Conservation (phyloP, 225 moss, liverwort and hornwort species). For the Straminergon stramineum region DNA sequence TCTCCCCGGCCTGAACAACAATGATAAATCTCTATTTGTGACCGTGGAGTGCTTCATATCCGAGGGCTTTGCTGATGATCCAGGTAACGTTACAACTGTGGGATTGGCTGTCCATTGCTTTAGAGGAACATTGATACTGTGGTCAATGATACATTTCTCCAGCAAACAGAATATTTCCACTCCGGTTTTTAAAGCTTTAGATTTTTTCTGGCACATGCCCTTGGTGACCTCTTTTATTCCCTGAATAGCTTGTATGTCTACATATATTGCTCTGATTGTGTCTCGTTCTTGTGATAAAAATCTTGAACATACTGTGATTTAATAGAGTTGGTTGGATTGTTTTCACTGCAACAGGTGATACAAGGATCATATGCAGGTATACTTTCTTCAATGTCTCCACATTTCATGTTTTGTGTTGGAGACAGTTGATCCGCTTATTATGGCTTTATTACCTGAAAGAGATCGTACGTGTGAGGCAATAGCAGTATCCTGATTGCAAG, state of each 20-base stretch:
- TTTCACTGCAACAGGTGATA: conserved; percentile 14
- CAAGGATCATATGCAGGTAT: conserved; percentile 46
- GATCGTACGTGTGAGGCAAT: neutral
- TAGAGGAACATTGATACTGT: neutral
- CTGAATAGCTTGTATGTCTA: neutral
- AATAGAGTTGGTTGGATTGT: neutral
- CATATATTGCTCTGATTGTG: neutral
- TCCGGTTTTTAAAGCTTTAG: neutral
- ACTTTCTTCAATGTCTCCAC: neutral
- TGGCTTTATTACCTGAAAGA: neutral
- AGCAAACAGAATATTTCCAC: neutral
- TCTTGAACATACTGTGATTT: neutral
- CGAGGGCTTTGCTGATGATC: conserved; percentile 25
- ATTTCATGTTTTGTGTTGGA: neutral
- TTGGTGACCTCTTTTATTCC: neutral
- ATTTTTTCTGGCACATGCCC: neutral
- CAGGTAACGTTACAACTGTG: neutral
- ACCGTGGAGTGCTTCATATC: conserved; percentile 46
- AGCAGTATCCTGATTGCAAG: neutral
- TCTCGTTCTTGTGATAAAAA: neutral
- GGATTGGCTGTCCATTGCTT: neutral
- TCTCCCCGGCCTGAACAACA: conserved; percentile 20
- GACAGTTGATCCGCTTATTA: neutral
- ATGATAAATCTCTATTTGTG: conserved; percentile 10
- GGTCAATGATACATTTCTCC: neutral